These are phyloP conservation scores for Cetraspora pellucida DNA, from an alignment of 192 early-diverging fungal genomes.

Conservation along the genomic window DNA sequence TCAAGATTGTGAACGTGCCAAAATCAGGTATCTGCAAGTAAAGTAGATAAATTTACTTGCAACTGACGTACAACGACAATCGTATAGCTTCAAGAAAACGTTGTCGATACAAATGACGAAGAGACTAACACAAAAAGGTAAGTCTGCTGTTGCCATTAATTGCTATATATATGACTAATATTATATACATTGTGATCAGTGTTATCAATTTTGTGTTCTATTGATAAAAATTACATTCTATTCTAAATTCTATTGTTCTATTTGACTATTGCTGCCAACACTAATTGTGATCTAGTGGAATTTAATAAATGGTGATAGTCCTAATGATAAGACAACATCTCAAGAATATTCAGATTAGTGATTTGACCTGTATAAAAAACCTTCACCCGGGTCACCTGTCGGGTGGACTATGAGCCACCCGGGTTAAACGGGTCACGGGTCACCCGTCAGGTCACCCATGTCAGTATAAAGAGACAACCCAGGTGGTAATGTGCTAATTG, in stretches of 20 bases:
- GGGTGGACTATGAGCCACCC: no score
- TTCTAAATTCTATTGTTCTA: no score
- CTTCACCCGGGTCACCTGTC: no score
- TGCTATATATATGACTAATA: not conserved
- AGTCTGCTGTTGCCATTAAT: not conserved
- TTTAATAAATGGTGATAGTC: slow-evolving; percentile 1
- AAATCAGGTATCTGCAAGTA: not conserved
- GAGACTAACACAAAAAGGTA: not conserved
- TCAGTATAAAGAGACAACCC: no score
- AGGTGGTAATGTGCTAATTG: no score
- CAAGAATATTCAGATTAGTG: no score
- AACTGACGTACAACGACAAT: not conserved
- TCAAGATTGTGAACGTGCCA: not conserved
- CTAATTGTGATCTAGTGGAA: slow-evolving; percentile 10
- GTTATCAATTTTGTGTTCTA: no score
- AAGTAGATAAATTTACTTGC: not conserved
- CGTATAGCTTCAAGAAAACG: not conserved
- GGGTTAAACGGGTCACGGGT: no score
- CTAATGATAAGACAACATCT: slow-evolving; percentile 5
- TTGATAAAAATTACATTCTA: no score
- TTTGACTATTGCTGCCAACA: no score
- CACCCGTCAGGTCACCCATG: no score
- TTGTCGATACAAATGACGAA: not conserved
- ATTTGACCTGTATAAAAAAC: no score
- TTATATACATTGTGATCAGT: slow-evolving; percentile 10